Conservation (phyloP, 176 grass and related monocot species). For the Stipa capillata region DNA sequence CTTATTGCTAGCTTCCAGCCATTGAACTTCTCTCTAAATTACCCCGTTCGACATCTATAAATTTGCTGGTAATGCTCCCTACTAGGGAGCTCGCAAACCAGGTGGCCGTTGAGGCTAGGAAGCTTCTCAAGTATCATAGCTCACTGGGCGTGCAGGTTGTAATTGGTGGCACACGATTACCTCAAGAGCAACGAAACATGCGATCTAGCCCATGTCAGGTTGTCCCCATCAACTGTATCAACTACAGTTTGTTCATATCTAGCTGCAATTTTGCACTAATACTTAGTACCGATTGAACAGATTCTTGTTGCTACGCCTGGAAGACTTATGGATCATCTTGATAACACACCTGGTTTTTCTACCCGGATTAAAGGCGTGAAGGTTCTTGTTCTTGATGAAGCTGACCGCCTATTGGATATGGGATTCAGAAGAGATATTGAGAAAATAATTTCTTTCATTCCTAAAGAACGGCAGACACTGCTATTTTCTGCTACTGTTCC, state of each 20-base stretch:
- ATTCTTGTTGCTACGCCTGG: constrained; percentile 94
- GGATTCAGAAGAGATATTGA: constrained; percentile 95
- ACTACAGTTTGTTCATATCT: constrained; percentile 1
- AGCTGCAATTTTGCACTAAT: constrained; percentile 1
- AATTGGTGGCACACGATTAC: constrained; percentile 77
- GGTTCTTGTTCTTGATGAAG: constrained; percentile 92
- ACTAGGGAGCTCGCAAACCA: constrained; percentile 91
- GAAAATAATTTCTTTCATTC: constrained; percentile 71
- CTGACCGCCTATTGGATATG: constrained; percentile 94
- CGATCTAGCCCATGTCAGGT: constrained; percentile 81
- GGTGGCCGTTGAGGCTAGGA: constrained; percentile 76
- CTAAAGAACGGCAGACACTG: constrained; percentile 86
- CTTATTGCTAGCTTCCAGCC: constrained; percentile 78
- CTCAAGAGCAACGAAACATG: constrained; percentile 74
- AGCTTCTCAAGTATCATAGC: constrained; percentile 85
- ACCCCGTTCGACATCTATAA: constrained; percentile 61
- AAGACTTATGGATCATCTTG: constrained; percentile 91
- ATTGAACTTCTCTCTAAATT: constrained; percentile 77
- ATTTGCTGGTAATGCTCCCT: constrained; percentile 81
- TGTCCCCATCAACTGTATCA: constrained; percentile 26
- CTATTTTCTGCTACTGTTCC: constrained; percentile 96
- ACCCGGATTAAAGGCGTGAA: constrained; percentile 76
- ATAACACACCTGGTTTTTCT: constrained; percentile 84
- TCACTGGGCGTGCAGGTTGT: constrained; percentile 77
- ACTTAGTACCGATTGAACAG: constrained; percentile 20